These are phyloP conservation scores for Prunella vulgaris DNA, from an alignment of 257 asterid species.

Conservation along the genomic window DNA sequence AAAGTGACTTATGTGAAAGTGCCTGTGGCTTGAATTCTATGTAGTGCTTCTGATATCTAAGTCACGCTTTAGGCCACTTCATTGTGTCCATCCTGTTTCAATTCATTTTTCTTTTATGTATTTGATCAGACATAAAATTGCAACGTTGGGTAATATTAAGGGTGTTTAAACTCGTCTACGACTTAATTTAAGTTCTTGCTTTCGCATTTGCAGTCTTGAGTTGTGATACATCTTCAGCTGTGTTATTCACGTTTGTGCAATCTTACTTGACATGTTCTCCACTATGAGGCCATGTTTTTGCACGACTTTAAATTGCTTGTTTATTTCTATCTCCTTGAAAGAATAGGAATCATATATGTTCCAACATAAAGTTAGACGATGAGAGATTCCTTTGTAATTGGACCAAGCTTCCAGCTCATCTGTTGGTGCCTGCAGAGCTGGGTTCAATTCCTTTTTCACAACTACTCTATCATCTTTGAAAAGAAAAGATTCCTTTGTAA, in stretches of 20 bases:
- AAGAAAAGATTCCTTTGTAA: neutral
- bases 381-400: neutral
- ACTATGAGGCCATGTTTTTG: neutral
- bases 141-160: conserved; percentile 30
- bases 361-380: neutral
- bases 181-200: neutral
- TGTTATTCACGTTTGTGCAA: neutral
- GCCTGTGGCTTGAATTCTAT: conserved; percentile 38
- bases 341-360: neutral
- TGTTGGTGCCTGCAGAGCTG: neutral
- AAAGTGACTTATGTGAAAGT: conserved; percentile 41
- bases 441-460: neutral
- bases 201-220: neutral
- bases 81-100: conserved; percentile 50
- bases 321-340: neutral
- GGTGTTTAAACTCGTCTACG: neutral
- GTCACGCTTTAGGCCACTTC: conserved; percentile 46
- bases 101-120: conserved; percentile 45
- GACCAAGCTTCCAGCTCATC: neutral
- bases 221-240: neutral
- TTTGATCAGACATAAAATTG: conserved; percentile 40
- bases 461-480: neutral
- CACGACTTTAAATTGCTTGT: neutral
- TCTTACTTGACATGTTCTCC: neutral
- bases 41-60: conserved; percentile 33